phyloP scores from a whole-genome alignment of 1,284 basidiomycete genomes.

The Malassezia japonica region DNA sequence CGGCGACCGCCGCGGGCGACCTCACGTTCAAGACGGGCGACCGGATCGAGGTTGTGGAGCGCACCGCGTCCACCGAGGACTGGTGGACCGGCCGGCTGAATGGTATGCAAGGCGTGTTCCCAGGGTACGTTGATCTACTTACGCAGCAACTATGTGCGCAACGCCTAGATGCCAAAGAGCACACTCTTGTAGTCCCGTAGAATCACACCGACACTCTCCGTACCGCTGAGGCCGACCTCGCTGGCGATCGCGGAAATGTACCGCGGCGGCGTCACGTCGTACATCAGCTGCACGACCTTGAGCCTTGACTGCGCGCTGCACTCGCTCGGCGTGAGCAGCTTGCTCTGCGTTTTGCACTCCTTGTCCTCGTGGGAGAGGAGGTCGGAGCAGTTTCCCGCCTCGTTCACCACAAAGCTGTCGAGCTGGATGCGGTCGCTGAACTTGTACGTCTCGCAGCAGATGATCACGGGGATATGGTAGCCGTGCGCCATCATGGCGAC shows the following conservation, averaged over 20 bases:
- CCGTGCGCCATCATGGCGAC: slow-evolving; percentile 92
- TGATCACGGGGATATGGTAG: slow-evolving; percentile 80
- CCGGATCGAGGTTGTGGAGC: slow-evolving; percentile 79
- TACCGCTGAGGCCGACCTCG: slow-evolving; percentile 43
- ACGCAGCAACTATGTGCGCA: slow-evolving; percentile 26
- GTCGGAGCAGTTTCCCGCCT: slow-evolving; percentile 53
- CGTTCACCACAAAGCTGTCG: slow-evolving; percentile 92
- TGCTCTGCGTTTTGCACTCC: slow-evolving; percentile 1
- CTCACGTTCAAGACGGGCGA: slow-evolving; percentile 86
- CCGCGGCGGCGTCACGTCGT: slow-evolving; percentile 44
- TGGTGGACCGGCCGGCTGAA: slow-evolving; percentile 94
- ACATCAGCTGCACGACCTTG: slow-evolving; percentile 39
- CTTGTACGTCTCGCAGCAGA: slow-evolving; percentile 98
- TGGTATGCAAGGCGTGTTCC: slow-evolving; percentile 81
- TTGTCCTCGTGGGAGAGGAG: slow-evolving; percentile 22
- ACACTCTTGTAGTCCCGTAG: slow-evolving; percentile 47
- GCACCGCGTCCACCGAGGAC: slow-evolving; percentile 74
- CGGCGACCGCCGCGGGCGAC: slow-evolving; percentile 69
- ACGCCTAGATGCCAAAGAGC: slow-evolving; percentile 32
- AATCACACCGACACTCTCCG: slow-evolving; percentile 45
- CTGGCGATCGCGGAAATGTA: slow-evolving; percentile 42
- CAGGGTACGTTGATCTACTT: slow-evolving; percentile 53
- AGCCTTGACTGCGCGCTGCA: slow-evolving; percentile 24
- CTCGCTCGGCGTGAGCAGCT: slow-evolving; percentile 23
- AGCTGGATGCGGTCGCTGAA: slow-evolving; percentile 86